Base-by-base conservation (phyloP, 306 rosid genomes). In the Ammopiptanthus mongolicus region DNA sequence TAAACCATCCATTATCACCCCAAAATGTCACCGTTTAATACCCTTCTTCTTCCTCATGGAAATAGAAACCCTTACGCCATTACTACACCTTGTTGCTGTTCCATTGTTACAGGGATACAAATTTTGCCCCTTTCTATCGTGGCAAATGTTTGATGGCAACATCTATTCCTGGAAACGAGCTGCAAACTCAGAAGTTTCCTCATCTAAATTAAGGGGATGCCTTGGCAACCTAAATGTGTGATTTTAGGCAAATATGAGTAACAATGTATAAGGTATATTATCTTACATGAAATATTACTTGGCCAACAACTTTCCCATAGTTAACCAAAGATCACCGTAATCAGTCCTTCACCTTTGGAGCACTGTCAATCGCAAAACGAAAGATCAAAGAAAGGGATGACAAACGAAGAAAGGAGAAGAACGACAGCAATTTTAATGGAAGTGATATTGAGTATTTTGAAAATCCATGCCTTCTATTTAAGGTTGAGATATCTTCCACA, bases 251-350 rank as follows among this genome's bases (percentile, higher is more conserved):
- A 48, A 44, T 71, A 36, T 21, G 6, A 48, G 39, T 48, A 58
- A 62, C 55, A 50, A 8, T 15, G 28, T 37, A 69, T 65, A 66
- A 61, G 22, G 58, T 51, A 23, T 17, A 79, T 50, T 14, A 42
- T 82, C 97, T 85, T 77, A 95, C 99, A 81, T 95, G 99, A 86
- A 88, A 95, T 85, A 95, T 86, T 70, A 95, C 97, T 90, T 95
- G 98, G 48, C 98, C 98, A 44, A 97, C 97, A 66, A 91, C 93
- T 65, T 22, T 85, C 17, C 98, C 98, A 33, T 87, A 90, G 89
- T 95, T 95, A 69, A 92, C 88, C 78, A 95, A 76, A n/a, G n/a
- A n/a, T n/a, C n/a, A n/a, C n/a, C n/a, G n/a, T n/a, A n/a, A n/a
- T n/a, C n/a, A n/a, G n/a, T n/a, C n/a, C n/a, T n/a, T n/a, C n/a